Base-by-base conservation (phyloP, 2,329 filamentous ascomycete species). In the Colletotrichum liriopes region DNA sequence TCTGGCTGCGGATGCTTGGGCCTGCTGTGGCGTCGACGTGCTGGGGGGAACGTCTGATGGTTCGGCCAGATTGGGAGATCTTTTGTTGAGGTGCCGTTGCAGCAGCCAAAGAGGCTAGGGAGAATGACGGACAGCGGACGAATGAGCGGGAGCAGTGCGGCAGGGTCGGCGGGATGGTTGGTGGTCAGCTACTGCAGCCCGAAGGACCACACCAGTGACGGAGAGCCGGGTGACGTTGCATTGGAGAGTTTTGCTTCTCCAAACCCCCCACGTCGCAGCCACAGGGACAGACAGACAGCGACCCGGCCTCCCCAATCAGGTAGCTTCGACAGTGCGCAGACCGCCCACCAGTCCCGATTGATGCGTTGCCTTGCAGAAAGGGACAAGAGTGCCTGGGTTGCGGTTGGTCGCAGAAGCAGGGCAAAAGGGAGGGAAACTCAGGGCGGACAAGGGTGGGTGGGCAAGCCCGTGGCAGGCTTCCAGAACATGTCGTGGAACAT, bases 401-500 rank as follows among this genome's bases (percentile, higher is more conserved):
- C 56, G 68, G 56, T 67, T 67, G 68, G 63, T 49, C 26, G 56
- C 41, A 41, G 47, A 47, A 35, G 39, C 41, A 62, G 32, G 55
- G 32, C 49, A 58, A 61, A 49, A 18, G 26, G 56, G 59, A 62
- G 62, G 49, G 35, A 37, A 11, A 37, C 35, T 66, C 67, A 71
- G 62, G 62, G 62, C 62, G 55, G 67, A 37, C 41, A 47, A 12
- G 56, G 60, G 32, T 62, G 26, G 45, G 16, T 16, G 56, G 35
- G 5, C 45, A 59, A 43, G 39, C 37, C 54, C 35, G 45, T 43
- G 54, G 45, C 35, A 41, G 55, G 64, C 68, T 71, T 71, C 68
- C 35, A 71, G 68, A 71, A 71, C 29, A 54, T 56, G 67, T 54
- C 18, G 63, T 67, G 20, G 67, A 71, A 71, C 29, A 54, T 47